Evolutionary conservation across 352 stramenopile genomes (phyloP).

Genomic region (Phytophthora boehmeriae): DNA sequence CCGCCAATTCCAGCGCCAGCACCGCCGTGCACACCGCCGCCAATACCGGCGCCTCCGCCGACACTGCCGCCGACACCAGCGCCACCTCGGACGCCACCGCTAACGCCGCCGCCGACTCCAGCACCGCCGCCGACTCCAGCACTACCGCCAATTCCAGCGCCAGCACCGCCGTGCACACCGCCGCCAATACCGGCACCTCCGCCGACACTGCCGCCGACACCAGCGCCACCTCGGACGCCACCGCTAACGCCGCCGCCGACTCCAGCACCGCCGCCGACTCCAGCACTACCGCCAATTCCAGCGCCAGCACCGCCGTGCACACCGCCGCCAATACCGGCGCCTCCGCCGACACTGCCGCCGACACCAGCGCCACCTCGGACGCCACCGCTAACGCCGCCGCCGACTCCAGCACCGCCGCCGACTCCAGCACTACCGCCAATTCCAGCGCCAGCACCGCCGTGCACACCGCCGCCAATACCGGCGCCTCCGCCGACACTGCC

Average conservation of each 20-base stretch:
- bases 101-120: not conserved
- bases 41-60: not conserved
- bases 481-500: no score
- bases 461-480: no score
- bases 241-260: no score
- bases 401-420: not conserved
- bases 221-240: no score
- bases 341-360: not conserved
- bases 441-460: not conserved
- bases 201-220: not conserved
- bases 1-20: not conserved
- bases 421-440: not conserved
- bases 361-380: not conserved
- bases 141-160: not conserved
- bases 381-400: not conserved
- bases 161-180: not conserved
- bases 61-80: not conserved
- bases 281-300: not conserved
- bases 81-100: not conserved
- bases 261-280: no score
- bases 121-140: not conserved
- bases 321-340: not conserved
- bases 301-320: not conserved
- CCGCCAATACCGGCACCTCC: not conserved
- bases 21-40: not conserved